Evolutionary conservation across 1,284 basidiomycete species (phyloP).

Genomic region (Ganoderma lucidum): DNA sequence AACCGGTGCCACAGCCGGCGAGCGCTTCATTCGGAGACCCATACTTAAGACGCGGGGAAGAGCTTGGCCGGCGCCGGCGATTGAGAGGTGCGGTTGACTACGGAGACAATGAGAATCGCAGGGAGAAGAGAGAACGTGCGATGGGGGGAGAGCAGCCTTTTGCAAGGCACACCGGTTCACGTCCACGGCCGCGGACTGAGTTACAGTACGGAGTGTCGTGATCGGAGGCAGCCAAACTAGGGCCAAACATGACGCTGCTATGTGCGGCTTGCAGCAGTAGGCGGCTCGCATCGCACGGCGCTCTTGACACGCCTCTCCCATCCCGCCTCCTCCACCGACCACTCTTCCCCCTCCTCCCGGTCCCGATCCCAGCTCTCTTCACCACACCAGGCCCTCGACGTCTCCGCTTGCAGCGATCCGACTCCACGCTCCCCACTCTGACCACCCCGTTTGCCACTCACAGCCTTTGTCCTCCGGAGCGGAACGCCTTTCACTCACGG

Average conservation of each 20-base stretch:
- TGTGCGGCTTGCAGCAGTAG: not conserved
- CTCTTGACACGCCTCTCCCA: slow-evolving; percentile 21
- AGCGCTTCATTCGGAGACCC: not conserved
- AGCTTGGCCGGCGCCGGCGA: not conserved
- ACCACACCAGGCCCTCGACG: not conserved
- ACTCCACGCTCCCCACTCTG: too few relatives aligned
- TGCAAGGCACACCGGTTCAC: not conserved
- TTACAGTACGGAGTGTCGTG: slow-evolving; percentile 8
- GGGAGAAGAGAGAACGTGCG: slow-evolving; percentile 25
- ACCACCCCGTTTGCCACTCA: not conserved
- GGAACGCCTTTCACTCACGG: not conserved
- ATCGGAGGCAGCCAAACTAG: slow-evolving; percentile 31
- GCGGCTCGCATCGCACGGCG: slow-evolving; percentile 23
- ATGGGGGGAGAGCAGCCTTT: not conserved
- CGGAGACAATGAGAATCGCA: not conserved
- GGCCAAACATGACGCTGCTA: slow-evolving; percentile 23
- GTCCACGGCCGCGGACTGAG: too few relatives aligned
- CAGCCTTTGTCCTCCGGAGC: slow-evolving; percentile 7
- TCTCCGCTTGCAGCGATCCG: not conserved
- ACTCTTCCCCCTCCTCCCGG: not conserved
- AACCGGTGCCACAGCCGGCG: slow-evolving; percentile 2
- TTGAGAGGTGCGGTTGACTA: not conserved
- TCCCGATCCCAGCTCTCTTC: not conserved
- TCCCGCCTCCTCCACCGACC: slow-evolving; percentile 9
- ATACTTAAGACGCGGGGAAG: not conserved